Base-by-base conservation (phyloP, 106 monocot species). In the Dioscorea alata region DNA sequence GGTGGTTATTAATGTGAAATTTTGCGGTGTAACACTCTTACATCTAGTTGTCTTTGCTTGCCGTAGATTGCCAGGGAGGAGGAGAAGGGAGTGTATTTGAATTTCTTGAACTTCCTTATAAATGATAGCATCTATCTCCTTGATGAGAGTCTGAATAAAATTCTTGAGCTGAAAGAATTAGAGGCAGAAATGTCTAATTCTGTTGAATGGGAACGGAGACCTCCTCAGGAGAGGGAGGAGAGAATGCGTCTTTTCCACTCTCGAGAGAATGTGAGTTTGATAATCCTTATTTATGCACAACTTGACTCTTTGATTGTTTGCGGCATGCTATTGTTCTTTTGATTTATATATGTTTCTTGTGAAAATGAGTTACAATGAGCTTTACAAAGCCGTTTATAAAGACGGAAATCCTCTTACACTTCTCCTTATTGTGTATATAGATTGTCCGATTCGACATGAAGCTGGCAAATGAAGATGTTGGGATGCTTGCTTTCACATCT, bases 51-150 rank as follows among this genome's bases (percentile, higher is more conserved):
- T 8, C 33, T 52, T 51, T 77, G 76, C 25, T 57, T 66, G 22
- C 14, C 65, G 23, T 82, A 97, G 97, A 97, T 97, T 79, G 97
- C 92, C 59, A 92, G 67, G 71, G 89, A 90, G 77, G 97, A 97
- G 70, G 97, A 97, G 72, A 97, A 97, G 83, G 97, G 97, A 53
- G 92, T 86, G 6, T 97, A 97, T 77, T 74, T 97, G 70, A 97
- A 92, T 73, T 97, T 97, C 63, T 76, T 97, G 75, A 97, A 97
- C 68, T 97, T 97, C 66, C 87, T 97, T 49, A 83, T 92, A 71
- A 97, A 97, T 69, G 97, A 97, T 85, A 97, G 97, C 77, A 97
- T 97, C 57, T 97, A 85, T 83, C 97, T 97, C 85, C 92, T 97
- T 65, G 97, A 97, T 68, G 97, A 97, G 83, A 97, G 97, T 77